These are phyloP conservation scores for Kwoniella sp. DNA, from an alignment of 768 basidiomycete genomes.

Conservation along the genomic window DNA sequence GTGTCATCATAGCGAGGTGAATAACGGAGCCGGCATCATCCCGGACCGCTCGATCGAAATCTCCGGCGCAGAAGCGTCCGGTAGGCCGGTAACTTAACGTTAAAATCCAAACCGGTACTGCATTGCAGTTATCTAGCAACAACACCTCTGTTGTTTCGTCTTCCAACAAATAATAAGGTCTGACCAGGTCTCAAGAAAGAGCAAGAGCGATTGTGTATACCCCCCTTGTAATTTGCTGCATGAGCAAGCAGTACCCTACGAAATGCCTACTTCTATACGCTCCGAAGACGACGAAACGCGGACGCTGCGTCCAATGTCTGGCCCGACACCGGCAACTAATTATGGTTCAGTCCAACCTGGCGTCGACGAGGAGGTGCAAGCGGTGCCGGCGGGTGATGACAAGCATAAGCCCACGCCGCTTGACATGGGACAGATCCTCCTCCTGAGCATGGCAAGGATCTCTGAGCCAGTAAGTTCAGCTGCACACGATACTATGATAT, in stretches of 20 bases:
- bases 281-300: conserved; percentile 6
- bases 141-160: neutral
- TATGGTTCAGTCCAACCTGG: conserved; percentile 11
- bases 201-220: too few species aligned
- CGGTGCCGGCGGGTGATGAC: neutral
- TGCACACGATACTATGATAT: neutral
- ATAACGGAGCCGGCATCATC: neutral
- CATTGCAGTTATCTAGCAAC: too few species aligned
- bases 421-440: conserved; percentile 28
- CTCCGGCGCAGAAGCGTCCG: neutral
- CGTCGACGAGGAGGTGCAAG: conserved; percentile 4
- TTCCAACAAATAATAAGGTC: conserved; percentile 1
- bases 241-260: neutral
- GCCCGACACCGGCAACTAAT: neutral
- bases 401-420: conserved; percentile 22
- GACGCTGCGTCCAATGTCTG: neutral
- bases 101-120: neutral
- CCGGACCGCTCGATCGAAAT: neutral
- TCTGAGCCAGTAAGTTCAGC: conserved; percentile 28
- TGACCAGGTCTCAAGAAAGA: neutral
- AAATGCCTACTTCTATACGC: neutral
- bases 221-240: too few species aligned
- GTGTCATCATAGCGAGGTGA: neutral
- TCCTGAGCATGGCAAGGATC: conserved; percentile 29
- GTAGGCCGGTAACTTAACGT: neutral